Base-by-base conservation (phyloP, 495 filamentous ascomycete genomes). In the Xylaria cubensis region DNA sequence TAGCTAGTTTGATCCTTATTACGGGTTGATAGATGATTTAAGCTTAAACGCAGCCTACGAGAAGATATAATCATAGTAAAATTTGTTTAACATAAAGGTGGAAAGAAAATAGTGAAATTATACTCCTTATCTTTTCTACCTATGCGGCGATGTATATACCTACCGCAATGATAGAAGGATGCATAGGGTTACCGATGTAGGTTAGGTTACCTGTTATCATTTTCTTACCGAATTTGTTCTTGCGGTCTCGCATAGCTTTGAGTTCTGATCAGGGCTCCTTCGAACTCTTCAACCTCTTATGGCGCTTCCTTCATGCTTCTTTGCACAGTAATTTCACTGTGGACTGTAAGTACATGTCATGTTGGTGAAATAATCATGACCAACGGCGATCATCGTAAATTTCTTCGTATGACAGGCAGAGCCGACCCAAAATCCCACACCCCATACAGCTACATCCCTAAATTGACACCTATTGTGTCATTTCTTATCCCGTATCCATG, bases 281-380 rank as follows among this genome's bases (percentile, higher is more conserved):
- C 2, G 21, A 53, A 29, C 8, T 29, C 24, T 56, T 56, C 26
- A 7, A 32, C 15, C 26, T 56, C 13, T 56, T 32, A 12, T 56
- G 26, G 24, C 53, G 53, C 12, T 56, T 56, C 53, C 53, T 32
- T 4, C 26, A 17, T 32, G 17, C 53, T 26, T 26, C 13, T 12
- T 32, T 7, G 53, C 53, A 56, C 53, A 56, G 26, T 61, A 21
- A n/a, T n/a, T 61, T 21, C 10, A 41, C 61, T 42, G 39, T 26
- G 39, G 10, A n/a, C 12, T 8, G 42, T n/a, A n/a, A n/a, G n/a
- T 64, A 42, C 29, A 5, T 12, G 46, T 64, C 42, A 64, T 64
- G 6, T 63, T 39, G 53, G 53, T 32, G 39, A 63, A 63, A 24
- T 46, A 26, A 46, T 48, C 42, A 29, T 64, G 39, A 64, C 19